These are phyloP conservation scores for Cladophialophora bantiana DNA, from an alignment of 2,329 filamentous ascomycete species.

Conservation along the genomic window DNA sequence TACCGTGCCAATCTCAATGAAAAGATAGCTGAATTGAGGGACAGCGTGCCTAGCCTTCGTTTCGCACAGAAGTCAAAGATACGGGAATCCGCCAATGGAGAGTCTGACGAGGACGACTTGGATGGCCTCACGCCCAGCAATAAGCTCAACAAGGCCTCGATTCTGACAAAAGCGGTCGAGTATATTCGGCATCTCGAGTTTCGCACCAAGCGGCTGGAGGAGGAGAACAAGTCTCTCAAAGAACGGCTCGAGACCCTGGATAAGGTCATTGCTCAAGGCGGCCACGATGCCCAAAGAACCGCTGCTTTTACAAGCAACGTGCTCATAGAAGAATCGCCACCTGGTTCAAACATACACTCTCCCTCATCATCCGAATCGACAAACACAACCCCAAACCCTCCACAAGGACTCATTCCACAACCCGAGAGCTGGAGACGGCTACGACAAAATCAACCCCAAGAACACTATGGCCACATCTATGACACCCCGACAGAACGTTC, in stretches of 20 bases:
- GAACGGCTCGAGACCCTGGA: constrained; percentile 81
- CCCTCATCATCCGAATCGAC: constrained; percentile 61
- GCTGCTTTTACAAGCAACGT: constrained; percentile 41
- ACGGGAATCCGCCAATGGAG: constrained; percentile 63
- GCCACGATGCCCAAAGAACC: constrained; percentile 38
- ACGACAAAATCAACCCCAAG: constrained; percentile 45
- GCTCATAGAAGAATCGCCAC: constrained; percentile 36
- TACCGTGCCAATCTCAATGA: constrained; percentile 97
- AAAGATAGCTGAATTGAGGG: constrained; percentile 89
- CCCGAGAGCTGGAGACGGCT: constrained; percentile 54
- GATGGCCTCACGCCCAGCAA: constrained; percentile 85
- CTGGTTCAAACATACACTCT: constrained; percentile 5
- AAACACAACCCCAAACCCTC: constrained; percentile 39
- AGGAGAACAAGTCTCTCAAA: constrained; percentile 82
- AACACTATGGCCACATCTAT: constrained; percentile 41
- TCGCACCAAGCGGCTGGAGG: constrained; percentile 79
- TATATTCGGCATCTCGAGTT: constrained; percentile 95
- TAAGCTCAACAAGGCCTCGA: constrained; percentile 97
- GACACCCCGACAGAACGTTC: constrained; percentile 52
- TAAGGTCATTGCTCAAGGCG: constrained; percentile 61
- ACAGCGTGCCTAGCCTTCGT: constrained; percentile 88
- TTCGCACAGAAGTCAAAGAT: constrained; percentile 75
- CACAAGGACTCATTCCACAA: constrained; percentile 53
- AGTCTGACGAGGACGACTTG: constrained; percentile 79
- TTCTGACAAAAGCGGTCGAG: constrained; percentile 92